Evolutionary conservation across 495 filamentous ascomycete species (phyloP).

Genomic region (Xylaria intraflava): DNA sequence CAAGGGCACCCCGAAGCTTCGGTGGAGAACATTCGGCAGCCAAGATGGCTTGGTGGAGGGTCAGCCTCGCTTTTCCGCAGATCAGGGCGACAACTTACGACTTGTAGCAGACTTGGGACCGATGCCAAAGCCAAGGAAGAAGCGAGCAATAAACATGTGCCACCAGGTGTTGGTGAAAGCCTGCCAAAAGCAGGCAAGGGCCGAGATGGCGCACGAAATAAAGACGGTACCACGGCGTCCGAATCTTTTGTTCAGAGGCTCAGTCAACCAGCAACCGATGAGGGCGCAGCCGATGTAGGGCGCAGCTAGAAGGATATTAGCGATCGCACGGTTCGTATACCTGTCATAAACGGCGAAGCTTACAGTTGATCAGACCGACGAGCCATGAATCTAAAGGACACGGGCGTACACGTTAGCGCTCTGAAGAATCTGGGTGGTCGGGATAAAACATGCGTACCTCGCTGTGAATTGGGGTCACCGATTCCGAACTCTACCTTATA

Average conservation of each 20-base stretch:
- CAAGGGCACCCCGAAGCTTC: constrained; percentile 62
- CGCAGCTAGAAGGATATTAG: constrained; percentile 20
- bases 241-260: constrained; percentile 70
- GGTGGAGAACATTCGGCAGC: constrained; percentile 71
- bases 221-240: constrained; percentile 83
- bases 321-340: neutral
- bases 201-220: constrained; percentile 41
- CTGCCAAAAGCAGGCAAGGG: constrained; percentile 69
- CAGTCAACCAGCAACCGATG: constrained; percentile 76
- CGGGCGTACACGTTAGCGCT: constrained; percentile 8
- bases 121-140: constrained; percentile 68
- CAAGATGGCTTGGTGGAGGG: constrained; percentile 43
- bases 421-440: neutral
- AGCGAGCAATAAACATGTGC: constrained; percentile 66
- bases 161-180: constrained; percentile 69
- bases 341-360: constrained; percentile 16
- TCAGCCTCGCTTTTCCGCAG: neutral
- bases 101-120: constrained; percentile 77
- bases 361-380: constrained; percentile 58
- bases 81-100: constrained; percentile 13
- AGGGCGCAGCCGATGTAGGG: constrained; percentile 76
- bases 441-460: constrained; percentile 15
- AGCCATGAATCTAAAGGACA: constrained; percentile 49
- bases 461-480: constrained; percentile 32
- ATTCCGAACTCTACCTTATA: constrained; percentile 65